A percentile compares a stretch with the other conserved stretches of the same genome.
Evolutionary conservation across 2,329 filamentous ascomycete genomes (phyloP).

Genomic region (Trichoderma endophyticum): DNA sequence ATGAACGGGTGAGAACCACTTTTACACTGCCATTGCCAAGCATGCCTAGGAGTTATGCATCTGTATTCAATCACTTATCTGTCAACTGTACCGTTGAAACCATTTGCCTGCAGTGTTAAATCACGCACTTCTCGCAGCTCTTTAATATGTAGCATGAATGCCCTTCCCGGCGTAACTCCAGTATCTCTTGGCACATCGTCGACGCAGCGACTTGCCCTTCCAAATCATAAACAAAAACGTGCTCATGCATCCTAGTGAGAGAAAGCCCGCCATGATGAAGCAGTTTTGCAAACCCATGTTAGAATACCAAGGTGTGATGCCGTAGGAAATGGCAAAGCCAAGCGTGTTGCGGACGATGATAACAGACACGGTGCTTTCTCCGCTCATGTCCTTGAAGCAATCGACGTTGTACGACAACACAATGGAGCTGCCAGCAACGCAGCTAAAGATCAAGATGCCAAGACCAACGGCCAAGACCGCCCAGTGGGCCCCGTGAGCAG

Average conservation of each 20-base stretch:
- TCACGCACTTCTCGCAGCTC: neutral
- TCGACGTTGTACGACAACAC: neutral
- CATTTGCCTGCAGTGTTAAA: neutral
- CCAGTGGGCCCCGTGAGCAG: slow-evolving; percentile 33
- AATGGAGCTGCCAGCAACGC: neutral
- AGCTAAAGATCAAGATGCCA: slow-evolving; percentile 19
- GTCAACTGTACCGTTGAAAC: neutral
- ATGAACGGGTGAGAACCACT: neutral
- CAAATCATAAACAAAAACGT: neutral
- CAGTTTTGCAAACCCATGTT: neutral
- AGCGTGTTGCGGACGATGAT: neutral
- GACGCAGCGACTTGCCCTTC: neutral
- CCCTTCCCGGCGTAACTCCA: neutral
- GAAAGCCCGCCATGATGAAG: neutral
- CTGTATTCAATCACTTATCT: neutral
- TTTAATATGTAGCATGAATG: neutral
- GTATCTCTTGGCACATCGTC: neutral
- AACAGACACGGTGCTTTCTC: neutral
- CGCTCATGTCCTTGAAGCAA: neutral
- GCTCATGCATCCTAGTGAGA: neutral
- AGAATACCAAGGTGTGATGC: neutral
- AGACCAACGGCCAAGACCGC: slow-evolving; percentile 35
- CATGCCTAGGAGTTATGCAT: neutral
- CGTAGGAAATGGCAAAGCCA: neutral
- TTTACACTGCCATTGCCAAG: neutral